phyloP scores from a whole-genome alignment of 305 asterid species.

The Euphrasia arctica region DNA sequence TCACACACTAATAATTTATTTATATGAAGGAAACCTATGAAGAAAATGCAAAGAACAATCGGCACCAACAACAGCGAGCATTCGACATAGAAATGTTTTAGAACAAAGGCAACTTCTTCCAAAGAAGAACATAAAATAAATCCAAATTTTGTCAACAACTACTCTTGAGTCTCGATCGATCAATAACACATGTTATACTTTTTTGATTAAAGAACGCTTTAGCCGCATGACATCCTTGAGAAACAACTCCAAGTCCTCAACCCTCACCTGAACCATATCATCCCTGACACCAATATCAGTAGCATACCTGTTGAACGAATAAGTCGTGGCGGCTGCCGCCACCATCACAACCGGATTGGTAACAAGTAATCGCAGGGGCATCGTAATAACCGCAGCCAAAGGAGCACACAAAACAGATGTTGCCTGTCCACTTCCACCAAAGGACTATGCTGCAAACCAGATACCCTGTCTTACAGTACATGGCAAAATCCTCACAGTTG shows the following conservation, averaged over 20 bases:
- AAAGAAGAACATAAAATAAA: no score
- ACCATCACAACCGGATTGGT: slow-evolving; percentile 60
- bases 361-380: slow-evolving; percentile 47
- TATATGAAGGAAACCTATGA: no score
- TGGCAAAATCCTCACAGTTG: slow-evolving; percentile 76
- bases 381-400: slow-evolving; percentile 51
- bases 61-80: no score
- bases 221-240: slow-evolving; percentile 1
- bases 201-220: no score
- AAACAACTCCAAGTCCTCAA: slow-evolving; percentile 49
- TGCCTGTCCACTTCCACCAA: slow-evolving; percentile 72
- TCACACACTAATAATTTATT: no score
- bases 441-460: slow-evolving; percentile 36
- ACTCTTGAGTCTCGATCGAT: no score
- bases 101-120: no score
- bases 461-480: slow-evolving; percentile 69
- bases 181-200: no score
- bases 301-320: slow-evolving; percentile 53
- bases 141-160: no score
- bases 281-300: slow-evolving; percentile 58
- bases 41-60: no score
- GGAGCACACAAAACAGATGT: slow-evolving; percentile 61
- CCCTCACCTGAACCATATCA: slow-evolving; percentile 50
- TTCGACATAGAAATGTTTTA: no score
- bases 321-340: slow-evolving; percentile 54